Conservation (phyloP, 2,329 filamentous ascomycete genomes). For the Aschersonia sp. region DNA sequence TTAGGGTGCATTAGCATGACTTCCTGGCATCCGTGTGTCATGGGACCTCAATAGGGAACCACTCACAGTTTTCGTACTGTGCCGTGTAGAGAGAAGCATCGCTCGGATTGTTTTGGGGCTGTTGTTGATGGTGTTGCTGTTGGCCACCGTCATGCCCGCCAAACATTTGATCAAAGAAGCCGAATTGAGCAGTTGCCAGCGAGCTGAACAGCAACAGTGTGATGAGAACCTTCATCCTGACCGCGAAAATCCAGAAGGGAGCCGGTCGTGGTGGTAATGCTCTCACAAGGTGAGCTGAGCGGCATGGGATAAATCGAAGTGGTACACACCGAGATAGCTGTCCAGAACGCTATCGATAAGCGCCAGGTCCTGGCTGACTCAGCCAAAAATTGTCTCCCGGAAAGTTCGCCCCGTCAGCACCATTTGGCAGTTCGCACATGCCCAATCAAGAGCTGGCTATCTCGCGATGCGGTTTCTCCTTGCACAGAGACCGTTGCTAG, state of each 20-base stretch:
- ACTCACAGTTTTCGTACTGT: conserved; percentile 51
- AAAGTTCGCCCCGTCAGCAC: too few species aligned
- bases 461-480: conserved; percentile 29
- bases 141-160: conserved; percentile 35
- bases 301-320: too few species aligned
- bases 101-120: conserved; percentile 62
- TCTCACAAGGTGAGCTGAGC: not conserved
- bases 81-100: conserved; percentile 69
- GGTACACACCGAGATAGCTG: conserved; percentile 3
- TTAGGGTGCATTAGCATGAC: conserved; percentile 14
- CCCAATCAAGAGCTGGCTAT: not conserved
- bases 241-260: not conserved
- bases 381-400: conserved; percentile 1
- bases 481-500: conserved; percentile 30
- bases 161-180: conserved; percentile 97
- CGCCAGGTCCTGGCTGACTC: not conserved
- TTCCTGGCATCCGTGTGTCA: not conserved
- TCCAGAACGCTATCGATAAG: conserved; percentile 10
- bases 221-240: conserved; percentile 19
- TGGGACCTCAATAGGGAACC: not conserved
- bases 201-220: conserved; percentile 44
- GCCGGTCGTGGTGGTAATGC: not conserved
- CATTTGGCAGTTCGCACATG: too few species aligned
- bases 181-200: conserved; percentile 64
- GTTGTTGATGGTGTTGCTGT: conserved; percentile 32